These are phyloP conservation scores for Conticribra guillardii DNA, from an alignment of 108 stramenopile species.

Conservation along the genomic window DNA sequence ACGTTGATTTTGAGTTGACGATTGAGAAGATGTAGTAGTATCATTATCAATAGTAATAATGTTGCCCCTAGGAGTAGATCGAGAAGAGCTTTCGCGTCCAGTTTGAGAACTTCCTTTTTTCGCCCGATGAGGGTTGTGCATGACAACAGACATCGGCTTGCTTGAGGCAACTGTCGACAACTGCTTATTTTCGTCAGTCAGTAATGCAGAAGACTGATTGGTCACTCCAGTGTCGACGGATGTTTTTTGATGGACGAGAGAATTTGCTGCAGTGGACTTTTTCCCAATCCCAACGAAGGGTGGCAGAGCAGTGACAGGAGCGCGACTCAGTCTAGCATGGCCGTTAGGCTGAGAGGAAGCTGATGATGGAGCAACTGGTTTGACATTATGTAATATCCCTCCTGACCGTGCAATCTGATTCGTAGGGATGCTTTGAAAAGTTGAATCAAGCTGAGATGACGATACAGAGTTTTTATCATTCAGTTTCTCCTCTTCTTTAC, in stretches of 20 bases:
- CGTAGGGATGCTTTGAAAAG: constrained; percentile 49
- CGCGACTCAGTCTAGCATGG: constrained; percentile 52
- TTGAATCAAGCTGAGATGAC: not conserved
- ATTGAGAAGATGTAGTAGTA: constrained; percentile 18
- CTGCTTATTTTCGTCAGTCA: not conserved
- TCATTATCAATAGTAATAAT: constrained; percentile 41
- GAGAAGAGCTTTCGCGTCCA: not conserved
- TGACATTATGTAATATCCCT: constrained; percentile 75
- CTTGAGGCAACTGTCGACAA: not conserved
- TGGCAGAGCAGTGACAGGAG: constrained; percentile 76
- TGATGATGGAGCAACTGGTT: constrained; percentile 21
- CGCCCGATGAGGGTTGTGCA: no score
- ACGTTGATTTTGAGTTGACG: constrained; percentile 9
- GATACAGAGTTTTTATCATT: constrained; percentile 16
- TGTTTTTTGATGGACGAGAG: not conserved
- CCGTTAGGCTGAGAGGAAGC: constrained; percentile 29
- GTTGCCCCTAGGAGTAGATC: constrained; percentile 12
- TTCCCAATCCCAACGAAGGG: constrained; percentile 85
- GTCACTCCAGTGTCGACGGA: not conserved
- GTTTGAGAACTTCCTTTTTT: no score
- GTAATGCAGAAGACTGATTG: not conserved
- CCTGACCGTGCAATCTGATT: constrained; percentile 73
- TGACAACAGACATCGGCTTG: not conserved
- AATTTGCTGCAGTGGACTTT: constrained; percentile 2
- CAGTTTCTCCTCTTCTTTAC: not conserved